Conservation (phyloP, 1,284 basidiomycete genomes). For the Trametes versicolor region DNA sequence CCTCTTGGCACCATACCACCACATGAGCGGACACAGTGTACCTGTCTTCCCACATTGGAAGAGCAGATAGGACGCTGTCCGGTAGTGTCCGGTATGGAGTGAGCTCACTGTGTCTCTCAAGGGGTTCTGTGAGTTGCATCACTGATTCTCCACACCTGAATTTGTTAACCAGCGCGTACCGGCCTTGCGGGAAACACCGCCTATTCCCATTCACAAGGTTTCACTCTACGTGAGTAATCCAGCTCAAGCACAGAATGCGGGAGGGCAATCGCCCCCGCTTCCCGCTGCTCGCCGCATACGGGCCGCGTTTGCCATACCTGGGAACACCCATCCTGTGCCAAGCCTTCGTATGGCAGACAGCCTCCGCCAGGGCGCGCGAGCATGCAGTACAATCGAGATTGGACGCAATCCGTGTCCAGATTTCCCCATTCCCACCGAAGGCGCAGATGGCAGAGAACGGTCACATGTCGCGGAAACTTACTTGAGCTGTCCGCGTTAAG, state of each 20-base stretch:
- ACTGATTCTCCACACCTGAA: too few species aligned
- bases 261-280: neutral
- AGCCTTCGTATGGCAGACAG: neutral
- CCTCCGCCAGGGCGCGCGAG: neutral
- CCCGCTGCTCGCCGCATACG: neutral
- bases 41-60: neutral
- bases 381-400: neutral
- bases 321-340: neutral
- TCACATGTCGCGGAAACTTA: neutral
- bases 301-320: neutral
- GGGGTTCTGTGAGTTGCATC: too few species aligned
- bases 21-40: neutral
- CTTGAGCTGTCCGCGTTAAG: neutral
- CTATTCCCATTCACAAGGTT: too few species aligned
- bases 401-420: neutral
- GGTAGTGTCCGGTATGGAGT: neutral
- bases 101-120: too few species aligned
- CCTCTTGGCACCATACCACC: neutral
- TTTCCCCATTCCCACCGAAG: neutral
- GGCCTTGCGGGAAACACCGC: too few species aligned
- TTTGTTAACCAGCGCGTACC: too few species aligned
- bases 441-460: neutral
- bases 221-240: neutral
- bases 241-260: neutral
- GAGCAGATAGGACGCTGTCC: neutral